Conservation (phyloP, 2,329 filamentous ascomycete genomes). For the Fusarium annulatum region DNA sequence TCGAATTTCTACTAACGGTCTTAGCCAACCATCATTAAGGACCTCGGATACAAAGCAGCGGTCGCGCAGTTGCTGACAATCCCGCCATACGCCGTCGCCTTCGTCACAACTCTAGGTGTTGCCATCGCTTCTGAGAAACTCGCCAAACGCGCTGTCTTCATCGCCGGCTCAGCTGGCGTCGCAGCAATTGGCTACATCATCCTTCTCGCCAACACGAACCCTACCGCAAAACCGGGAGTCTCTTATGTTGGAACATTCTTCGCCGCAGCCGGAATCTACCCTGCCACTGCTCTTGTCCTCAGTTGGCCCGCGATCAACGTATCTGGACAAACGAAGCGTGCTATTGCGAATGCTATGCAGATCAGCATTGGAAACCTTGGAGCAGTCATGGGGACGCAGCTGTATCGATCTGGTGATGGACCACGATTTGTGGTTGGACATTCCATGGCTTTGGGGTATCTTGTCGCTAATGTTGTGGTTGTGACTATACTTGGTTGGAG, state of each 20-base stretch:
- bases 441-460: slow-evolving; percentile 72
- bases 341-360: slow-evolving; percentile 75
- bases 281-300: slow-evolving; percentile 70
- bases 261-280: slow-evolving; percentile 74
- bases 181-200: slow-evolving; percentile 72
- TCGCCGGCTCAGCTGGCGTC: slow-evolving; percentile 67
- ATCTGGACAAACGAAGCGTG: slow-evolving; percentile 75
- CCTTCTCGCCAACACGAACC: slow-evolving; percentile 63
- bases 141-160: slow-evolving; percentile 69
- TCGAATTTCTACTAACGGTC: fast-evolving
- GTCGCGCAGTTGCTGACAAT: slow-evolving; percentile 69
- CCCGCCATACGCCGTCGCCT: slow-evolving; percentile 72
- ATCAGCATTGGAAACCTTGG: slow-evolving; percentile 78
- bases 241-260: slow-evolving; percentile 72
- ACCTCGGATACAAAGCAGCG: slow-evolving; percentile 64
- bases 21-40: slow-evolving; percentile 63
- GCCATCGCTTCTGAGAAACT: slow-evolving; percentile 70
- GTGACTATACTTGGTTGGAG: slow-evolving; percentile 63
- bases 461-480: slow-evolving; percentile 67
- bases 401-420: slow-evolving; percentile 69
- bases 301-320: slow-evolving; percentile 80
- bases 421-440: slow-evolving; percentile 75
- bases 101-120: slow-evolving; percentile 66
- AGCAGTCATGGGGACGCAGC: slow-evolving; percentile 75
- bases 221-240: slow-evolving; percentile 61